Evolutionary conservation across 2,329 filamentous ascomycete species (phyloP), one percentile per base, ranked within the genome.

Genomic region (Endothia cerciana): DNA sequence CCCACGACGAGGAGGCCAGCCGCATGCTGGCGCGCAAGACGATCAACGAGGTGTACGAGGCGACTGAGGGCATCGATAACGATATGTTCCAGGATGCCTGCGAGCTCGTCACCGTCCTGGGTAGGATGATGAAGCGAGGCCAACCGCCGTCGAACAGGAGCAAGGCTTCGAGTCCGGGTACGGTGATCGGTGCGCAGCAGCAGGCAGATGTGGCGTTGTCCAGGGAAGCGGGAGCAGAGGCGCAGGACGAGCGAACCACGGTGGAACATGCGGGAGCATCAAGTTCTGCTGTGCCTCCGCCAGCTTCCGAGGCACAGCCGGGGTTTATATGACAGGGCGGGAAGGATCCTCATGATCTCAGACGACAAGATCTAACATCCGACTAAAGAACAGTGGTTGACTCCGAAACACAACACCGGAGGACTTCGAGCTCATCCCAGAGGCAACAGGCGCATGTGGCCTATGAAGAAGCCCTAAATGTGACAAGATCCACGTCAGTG

Each of bases 81-180:
- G 93, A 96, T 71, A 96, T 95, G 82, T 99, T 97, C 75, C 88
- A 91, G 70, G 95, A 98, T 76, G 93, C 94, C 0, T 93, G 93
- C 65, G 91, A 94, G 73, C 84, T 97, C 15, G 94, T 98, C 10
- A 90, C 91, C 1, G 89, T 95, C 0, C 78, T 98, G 0, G 93
- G 92, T 7, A 92, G 90, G 73, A 95, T 97, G 89, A 92, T 94
- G 85, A 94, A 91, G 78, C 86, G 93, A 60, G 90, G 90, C 1
- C 75, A 76, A 33, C 76, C 76, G 4, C 68, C 72, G 17, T 66
- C 72, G 65, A 75, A 72, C 61, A 80, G 77, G 65, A 75, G 71
- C n/a, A 71, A 74, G 40, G 72, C 63, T 28, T 74, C 77, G 3
- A 75, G 72, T 49, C 70, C 74, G 3, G 73, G 72, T 3, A 70